phyloP scores from a whole-genome alignment of 202 grass and related monocot species.

The Panicum hallii region DNA sequence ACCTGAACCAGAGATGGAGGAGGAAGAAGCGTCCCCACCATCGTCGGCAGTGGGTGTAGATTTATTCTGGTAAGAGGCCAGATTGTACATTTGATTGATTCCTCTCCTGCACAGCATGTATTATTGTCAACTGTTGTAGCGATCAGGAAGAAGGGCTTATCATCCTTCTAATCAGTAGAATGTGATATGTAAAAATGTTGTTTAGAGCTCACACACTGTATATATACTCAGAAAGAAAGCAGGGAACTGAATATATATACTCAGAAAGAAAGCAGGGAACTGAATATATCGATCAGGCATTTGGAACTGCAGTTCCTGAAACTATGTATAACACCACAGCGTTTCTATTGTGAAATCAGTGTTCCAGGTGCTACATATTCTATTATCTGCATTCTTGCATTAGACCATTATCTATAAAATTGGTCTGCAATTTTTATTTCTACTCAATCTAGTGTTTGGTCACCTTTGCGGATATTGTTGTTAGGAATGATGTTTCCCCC shows the following conservation, averaged over 20 bases:
- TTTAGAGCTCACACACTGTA: slow-evolving; percentile 59
- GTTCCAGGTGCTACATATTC: slow-evolving; percentile 13
- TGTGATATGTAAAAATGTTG: slow-evolving; percentile 54
- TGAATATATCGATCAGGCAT: slow-evolving; percentile 10
- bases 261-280: slow-evolving; percentile 40
- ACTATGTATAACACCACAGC: slow-evolving; percentile 27
- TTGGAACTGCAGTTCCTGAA: slow-evolving; percentile 39
- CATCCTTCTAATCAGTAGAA: slow-evolving; percentile 48
- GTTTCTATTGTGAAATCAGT: slow-evolving; percentile 11
- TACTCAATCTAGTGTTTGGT: background rate
- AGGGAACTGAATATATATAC: too few relatives aligned
- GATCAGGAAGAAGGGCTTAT: slow-evolving; percentile 50
- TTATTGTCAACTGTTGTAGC: slow-evolving; percentile 46
- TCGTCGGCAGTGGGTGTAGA: slow-evolving; percentile 60
- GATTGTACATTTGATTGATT: slow-evolving; percentile 70
- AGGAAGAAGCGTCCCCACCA: slow-evolving; percentile 46
- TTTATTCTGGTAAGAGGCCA: slow-evolving; percentile 63
- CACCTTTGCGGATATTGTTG: background rate
- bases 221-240: slow-evolving; percentile 56
- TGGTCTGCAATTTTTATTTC: background rate
- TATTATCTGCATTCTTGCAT: background rate
- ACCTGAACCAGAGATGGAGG: slow-evolving; percentile 78
- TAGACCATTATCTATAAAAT: background rate
- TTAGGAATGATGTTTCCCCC: background rate
- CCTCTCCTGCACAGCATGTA: slow-evolving; percentile 56